phyloP scores from a whole-genome alignment of 2,329 filamentous ascomycete genomes.

The Nothophoma quercina region DNA sequence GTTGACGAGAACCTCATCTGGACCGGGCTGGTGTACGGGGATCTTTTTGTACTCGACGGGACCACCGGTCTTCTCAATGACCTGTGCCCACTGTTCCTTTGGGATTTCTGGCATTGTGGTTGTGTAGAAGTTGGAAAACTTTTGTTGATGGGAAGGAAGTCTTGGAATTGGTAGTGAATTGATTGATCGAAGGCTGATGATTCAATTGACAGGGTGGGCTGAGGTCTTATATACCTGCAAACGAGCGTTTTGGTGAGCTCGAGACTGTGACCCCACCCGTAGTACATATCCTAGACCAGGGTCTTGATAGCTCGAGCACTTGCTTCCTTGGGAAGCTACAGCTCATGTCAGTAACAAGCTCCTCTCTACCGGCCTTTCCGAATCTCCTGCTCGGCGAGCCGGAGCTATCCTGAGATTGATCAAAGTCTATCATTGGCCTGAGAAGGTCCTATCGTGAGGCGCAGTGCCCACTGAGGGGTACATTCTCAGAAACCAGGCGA shows the following conservation, averaged over 20 bases:
- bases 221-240: conserved; percentile 31
- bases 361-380: conserved; percentile 31
- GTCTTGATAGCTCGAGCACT: conserved; percentile 19
- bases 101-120: conserved; percentile 68
- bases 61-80: conserved; percentile 81
- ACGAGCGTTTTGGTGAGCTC: conserved; percentile 8
- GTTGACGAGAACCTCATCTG: conserved; percentile 91
- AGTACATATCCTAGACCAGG: conserved; percentile 11
- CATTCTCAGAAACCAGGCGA: conserved; percentile 18
- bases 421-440: conserved; percentile 20
- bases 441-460: conserved; percentile 13
- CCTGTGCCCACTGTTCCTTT: conserved; percentile 87
- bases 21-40: conserved; percentile 78
- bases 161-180: conserved; percentile 10
- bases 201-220: conserved; percentile 11
- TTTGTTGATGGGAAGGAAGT: neutral
- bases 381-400: conserved; percentile 33
- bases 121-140: conserved; percentile 1
- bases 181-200: conserved; percentile 23
- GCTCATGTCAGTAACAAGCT: conserved; percentile 21
- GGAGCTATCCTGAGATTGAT: conserved; percentile 17
- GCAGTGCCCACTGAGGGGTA: conserved; percentile 35
- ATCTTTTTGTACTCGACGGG: conserved; percentile 79
- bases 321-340: conserved; percentile 17
- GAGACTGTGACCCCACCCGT: conserved; percentile 23